phyloP scores from a whole-genome alignment of 2,329 filamentous ascomycete genomes.

The Epichloe brachyelytri region DNA sequence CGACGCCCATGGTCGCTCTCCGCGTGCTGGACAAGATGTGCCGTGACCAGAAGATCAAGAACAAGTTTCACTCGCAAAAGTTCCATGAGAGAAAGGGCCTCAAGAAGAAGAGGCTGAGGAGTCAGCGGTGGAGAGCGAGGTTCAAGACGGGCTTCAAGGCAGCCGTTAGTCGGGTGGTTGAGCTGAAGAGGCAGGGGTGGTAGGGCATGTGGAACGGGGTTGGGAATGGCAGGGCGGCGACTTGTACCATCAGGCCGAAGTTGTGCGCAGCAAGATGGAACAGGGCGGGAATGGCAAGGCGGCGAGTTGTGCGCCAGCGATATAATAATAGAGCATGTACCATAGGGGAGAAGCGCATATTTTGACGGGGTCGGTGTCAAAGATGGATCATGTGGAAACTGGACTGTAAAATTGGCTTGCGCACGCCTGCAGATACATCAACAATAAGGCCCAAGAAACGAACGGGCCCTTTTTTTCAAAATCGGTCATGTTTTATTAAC shows the following conservation, averaged over 20 bases:
- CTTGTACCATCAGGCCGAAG: neutral
- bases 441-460: neutral
- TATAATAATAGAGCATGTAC: neutral
- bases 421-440: too few relatives aligned
- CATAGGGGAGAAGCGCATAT: neutral
- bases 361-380: neutral
- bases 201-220: too few relatives aligned
- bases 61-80: conserved; percentile 44
- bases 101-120: conserved; percentile 63
- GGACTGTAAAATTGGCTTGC: neutral
- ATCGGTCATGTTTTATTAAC: neutral
- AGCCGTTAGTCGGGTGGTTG: conserved; percentile 49
- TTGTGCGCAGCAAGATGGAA: neutral
- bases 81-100: conserved; percentile 65
- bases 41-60: conserved; percentile 41
- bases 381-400: neutral
- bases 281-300: too few relatives aligned
- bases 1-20: conserved; percentile 33
- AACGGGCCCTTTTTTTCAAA: neutral
- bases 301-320: too few relatives aligned
- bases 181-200: conserved; percentile 70
- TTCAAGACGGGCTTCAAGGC: conserved; percentile 59
- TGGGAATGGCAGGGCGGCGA: too few relatives aligned
- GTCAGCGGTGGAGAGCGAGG: conserved; percentile 53
- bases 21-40: conserved; percentile 26